Percentiles rank a stretch among this genome's conserved stretches.
Conservation (phyloP, 345 rosid genomes). For the Ricinus communis region DNA sequence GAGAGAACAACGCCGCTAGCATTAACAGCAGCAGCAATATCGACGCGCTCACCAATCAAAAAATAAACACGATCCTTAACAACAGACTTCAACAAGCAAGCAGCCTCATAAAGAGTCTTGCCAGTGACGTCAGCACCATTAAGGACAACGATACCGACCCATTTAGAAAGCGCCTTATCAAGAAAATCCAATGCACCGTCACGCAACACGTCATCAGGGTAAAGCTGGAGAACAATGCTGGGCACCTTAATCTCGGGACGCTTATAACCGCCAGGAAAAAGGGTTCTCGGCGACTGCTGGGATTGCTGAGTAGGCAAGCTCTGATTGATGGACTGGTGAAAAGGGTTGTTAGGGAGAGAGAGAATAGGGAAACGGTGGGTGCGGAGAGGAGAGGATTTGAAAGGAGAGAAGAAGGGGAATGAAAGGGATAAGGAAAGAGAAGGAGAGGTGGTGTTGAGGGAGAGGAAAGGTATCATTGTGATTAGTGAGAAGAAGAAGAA, state of each 20-base stretch:
- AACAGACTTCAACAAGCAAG: conserved; percentile 75
- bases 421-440: background rate
- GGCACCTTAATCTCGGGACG: conserved; percentile 84
- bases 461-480: conserved; percentile 44
- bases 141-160: conserved; percentile 76
- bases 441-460: conserved; percentile 17
- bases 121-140: conserved; percentile 56
- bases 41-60: conserved; percentile 79
- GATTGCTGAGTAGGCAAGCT: conserved; percentile 11
- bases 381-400: conserved; percentile 34
- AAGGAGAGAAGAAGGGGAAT: conserved; percentile 24
- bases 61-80: conserved; percentile 79
- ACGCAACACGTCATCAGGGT: conserved; percentile 52
- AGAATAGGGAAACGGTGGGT: conserved; percentile 27
- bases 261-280: conserved; percentile 93
- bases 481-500: background rate
- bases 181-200: conserved; percentile 51
- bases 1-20: conserved; percentile 92
- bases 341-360: conserved; percentile 37
- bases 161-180: conserved; percentile 66
- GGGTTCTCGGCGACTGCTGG: conserved; percentile 49
- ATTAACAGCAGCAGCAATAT: conserved; percentile 78
- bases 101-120: conserved; percentile 75
- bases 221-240: conserved; percentile 60
- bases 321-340: conserved; percentile 1